Base-by-base conservation (phyloP, 2,329 filamentous ascomycete species). In the Pyrenophora teres region DNA sequence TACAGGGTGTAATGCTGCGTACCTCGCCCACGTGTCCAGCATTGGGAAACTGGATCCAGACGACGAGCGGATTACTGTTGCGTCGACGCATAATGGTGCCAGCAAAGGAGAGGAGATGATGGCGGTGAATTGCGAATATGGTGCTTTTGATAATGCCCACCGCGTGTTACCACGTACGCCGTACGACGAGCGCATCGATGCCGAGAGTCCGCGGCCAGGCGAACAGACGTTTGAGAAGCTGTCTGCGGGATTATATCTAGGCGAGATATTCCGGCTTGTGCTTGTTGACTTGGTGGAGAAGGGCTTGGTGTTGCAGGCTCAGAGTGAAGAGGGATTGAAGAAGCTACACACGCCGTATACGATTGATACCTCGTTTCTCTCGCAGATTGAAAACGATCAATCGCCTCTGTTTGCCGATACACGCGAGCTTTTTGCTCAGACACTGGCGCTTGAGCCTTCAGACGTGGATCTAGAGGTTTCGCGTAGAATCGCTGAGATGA, bases 91-190 rank as follows among this genome's bases (percentile, higher is more conserved):
- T 9, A 25, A 25, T 8, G 23, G 23, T 6, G 8, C 13, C 31
- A 3, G 36, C 43, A 16, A 38, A 32, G 18, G 21, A 25, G 41
- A 52, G n/a, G 37, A 41, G 25, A 58, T 60, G 12, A 95, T 97
- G 82, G 92, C 91, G 45, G 96, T 97, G 79, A 97, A 97, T 81
- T 97, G 92, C 79, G 93, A 97, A 75, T 97, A 92, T 84, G 93
- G 93, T 61, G 92, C 93, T 30, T 97, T 97, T 69, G 93, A 97
- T 76, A 96, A 96, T 74, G 90, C 96, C 76, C 88, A 93, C 78
- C 83, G 88, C 67, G 88, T 97, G 47, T 86, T 97, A 10, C 92
- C 92, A 10, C 84, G 86, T 47, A 96, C 92, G 21, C 84, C 84
- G 51, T 97, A 76, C 63, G 77, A 78, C 51, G 55, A 72, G 53